Base-by-base conservation (phyloP, 306 rosid species). In the Cicer chorassanicum region DNA sequence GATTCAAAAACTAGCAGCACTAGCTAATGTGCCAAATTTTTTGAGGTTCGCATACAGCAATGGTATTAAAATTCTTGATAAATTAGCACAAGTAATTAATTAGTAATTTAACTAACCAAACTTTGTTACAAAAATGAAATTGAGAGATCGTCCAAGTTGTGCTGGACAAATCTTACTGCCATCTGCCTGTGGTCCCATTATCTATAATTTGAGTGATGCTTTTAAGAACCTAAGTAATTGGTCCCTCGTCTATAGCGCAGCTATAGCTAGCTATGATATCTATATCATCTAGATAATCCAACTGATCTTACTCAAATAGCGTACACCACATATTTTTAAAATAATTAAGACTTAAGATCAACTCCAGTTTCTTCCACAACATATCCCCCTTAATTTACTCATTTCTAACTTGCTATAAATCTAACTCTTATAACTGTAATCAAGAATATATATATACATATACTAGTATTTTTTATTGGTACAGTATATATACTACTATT, bases 191-290 rank as follows among this genome's bases (percentile, higher is more conserved):
- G 95, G 92, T 89, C 94, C 94, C 38, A 72, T 6, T 71, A 67
- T 70, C 68, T 50, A 45, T 75, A 50, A 78, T 66, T 76, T 78
- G 68, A 86, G 89, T 83, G 88, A 86, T 87, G 92, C 95, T 88
- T 89, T 86, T 84, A 89, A 89, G 92, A 89, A 86, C 88, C 94
- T 83, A 85, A 66, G 36, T 89, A 18, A 42, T 18, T 91, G 95
- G 97, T 87, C 97, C 97, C 88, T 91, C 91, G 70, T 76, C 91
- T 85, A 78, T 38, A 49, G 10, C 36, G 79, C 68, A 74, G 80
- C 78, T 74, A 57, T 64, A 74, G 80, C 78, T 74, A 57, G 78
- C 85, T 76, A 71, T 75, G 80, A 29, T 29, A 29, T 29, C 55
- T 82, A 83, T 80, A 65, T 73, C 62, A 44, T 81, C 68, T 75